Percentiles rank a stretch among this genome's conserved stretches.
phyloP scores from a whole-genome alignment of 345 rosid genomes.

The Citrus maxima region DNA sequence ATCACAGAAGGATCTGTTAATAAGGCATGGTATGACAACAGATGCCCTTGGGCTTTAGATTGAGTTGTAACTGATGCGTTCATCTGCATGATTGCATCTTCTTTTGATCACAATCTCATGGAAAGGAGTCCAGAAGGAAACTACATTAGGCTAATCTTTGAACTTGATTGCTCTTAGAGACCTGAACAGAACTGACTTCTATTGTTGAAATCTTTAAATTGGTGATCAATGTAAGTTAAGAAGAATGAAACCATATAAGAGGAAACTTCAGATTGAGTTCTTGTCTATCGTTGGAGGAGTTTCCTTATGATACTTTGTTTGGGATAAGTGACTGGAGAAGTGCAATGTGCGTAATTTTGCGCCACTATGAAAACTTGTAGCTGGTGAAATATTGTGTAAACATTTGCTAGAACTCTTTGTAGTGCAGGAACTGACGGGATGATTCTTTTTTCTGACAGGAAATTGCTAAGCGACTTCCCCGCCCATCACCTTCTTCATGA shows the following conservation, averaged over 20 bases:
- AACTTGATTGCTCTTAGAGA: not conserved
- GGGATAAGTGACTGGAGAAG: not conserved
- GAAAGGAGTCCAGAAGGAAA: not conserved
- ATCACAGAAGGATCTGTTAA: not conserved
- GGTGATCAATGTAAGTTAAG: not conserved
- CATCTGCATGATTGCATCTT: not conserved
- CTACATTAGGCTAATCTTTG: not conserved
- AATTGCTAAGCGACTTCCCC: constrained; percentile 89
- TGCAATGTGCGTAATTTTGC: not conserved
- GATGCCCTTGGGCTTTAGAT: not conserved
- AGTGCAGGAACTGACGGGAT: not conserved
- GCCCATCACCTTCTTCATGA: constrained; percentile 50
- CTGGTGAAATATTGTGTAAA: not conserved
- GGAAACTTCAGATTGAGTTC: not conserved
- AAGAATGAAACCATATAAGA: not conserved
- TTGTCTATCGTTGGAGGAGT: not conserved
- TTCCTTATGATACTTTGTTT: not conserved
- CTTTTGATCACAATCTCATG: not conserved
- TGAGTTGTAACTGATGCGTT: not conserved
- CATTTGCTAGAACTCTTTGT: not conserved
- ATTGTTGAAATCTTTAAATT: not conserved
- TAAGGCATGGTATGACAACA: not conserved
- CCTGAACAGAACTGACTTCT: not conserved
- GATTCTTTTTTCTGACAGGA: constrained; percentile 47
- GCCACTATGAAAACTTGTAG: not conserved